Evolutionary conservation across 1,284 basidiomycete species (phyloP).

Genomic region (Melampsora larici-populina): DNA sequence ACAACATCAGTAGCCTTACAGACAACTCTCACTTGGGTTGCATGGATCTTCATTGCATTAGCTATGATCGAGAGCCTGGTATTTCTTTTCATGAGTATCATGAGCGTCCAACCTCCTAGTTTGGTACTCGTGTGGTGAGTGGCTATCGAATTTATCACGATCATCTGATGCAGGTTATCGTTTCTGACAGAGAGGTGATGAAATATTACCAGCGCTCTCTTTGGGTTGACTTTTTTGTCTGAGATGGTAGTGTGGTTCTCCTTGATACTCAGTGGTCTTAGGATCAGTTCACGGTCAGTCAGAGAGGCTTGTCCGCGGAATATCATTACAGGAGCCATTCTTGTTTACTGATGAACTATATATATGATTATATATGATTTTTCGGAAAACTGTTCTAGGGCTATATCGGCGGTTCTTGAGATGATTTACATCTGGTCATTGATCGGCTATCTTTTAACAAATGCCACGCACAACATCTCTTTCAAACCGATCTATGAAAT

Average conservation of each 20-base stretch:
- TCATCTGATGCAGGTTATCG: no score
- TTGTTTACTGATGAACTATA: no score
- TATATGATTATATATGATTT: no score
- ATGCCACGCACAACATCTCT: background rate
- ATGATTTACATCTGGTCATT: background rate
- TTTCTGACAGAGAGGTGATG: no score
- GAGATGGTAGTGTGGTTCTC: background rate
- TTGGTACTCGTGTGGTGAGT: background rate
- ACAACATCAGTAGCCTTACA: background rate
- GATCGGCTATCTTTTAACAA: background rate
- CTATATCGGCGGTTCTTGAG: background rate
- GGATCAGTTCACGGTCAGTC: background rate
- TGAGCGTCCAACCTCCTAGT: background rate
- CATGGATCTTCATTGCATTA: background rate
- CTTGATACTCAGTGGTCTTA: background rate
- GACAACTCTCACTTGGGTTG: background rate
- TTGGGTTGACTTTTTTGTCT: background rate
- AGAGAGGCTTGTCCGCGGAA: no score
- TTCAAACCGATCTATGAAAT: background rate
- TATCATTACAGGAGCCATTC: no score
- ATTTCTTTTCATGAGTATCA: background rate
- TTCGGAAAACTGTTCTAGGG: background rate
- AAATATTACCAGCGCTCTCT: background rate
- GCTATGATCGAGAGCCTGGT: background rate
- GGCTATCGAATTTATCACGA: background rate